Base-by-base conservation (phyloP, 257 asterid species). In the Nyctanthes arbortristis region DNA sequence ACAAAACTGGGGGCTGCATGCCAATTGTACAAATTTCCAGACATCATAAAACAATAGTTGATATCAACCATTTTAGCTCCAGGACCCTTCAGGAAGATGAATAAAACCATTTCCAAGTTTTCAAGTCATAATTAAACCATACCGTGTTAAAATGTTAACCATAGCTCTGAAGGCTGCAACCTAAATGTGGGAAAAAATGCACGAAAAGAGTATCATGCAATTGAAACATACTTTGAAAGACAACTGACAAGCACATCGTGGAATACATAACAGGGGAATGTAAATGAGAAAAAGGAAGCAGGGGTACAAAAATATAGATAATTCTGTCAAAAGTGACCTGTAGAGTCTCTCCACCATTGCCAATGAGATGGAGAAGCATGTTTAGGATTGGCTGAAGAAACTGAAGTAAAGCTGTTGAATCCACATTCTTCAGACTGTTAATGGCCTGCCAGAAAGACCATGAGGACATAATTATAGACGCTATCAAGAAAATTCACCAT, bases 141-240 rank as follows among this genome's bases (percentile, higher is more conserved):
- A 93, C 99, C 99, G 84, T 68, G 99, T 91, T 82, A 94, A 85
- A 81, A 94, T 94, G 73, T 94, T 94, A 77, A 94, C 99, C 99
- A 91, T 94, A 60, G 99, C 99, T 85, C 99, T 91, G 85, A 94
- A 94, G 76, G 99, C 99, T 56, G 99, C 99, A 81, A 94, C 99
- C 99, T 93, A 85, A 80, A 78, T 54, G 68, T 40, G 54, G 70
- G 73, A 77, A 72, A 65, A 71, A n/a, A 72, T 28, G 58, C 31
- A 71, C 75, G 60, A 64, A 72, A 65, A 11, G 34, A 66, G 45
- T 66, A 18, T 61, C 45, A 75, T 61, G 69, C 59, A 47, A 66
- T 27, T 60, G 49, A 64, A 62, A 68, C 34, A 37, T 73, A 68
- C 45, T 47, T 66, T 13, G 10, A 59, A 75, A 37, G 68, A 60